Conservation (phyloP, 73 alveolate genomes). For the Paramecium sexaurelia region DNA sequence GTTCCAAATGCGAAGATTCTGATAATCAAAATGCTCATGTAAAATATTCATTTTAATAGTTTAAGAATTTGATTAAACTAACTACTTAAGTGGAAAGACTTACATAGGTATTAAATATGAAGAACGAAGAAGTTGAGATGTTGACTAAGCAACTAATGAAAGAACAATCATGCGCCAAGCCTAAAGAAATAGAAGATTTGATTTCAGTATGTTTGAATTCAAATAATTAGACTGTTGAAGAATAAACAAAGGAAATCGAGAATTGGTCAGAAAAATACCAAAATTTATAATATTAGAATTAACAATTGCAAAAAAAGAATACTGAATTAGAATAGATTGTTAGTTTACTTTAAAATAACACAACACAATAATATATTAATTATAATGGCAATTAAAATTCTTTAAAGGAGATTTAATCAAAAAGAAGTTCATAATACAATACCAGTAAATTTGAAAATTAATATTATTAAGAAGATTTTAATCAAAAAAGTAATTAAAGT, state of each 20-base stretch:
- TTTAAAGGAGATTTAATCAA: background rate
- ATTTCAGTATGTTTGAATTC: background rate
- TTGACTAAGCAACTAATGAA: background rate
- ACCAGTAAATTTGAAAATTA: background rate
- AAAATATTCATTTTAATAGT: background rate
- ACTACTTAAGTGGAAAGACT: background rate
- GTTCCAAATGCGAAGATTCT: background rate
- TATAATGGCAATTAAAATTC: background rate
- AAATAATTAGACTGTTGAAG: background rate
- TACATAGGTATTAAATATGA: background rate
- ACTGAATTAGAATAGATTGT: background rate
- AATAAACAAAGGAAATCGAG: background rate
- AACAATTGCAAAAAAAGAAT: background rate
- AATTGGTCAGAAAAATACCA: conserved; percentile 2
- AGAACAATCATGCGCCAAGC: background rate
- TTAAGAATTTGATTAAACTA: background rate
- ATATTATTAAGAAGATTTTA: background rate
- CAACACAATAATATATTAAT: background rate
- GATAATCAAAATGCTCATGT: background rate
- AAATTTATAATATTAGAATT: background rate
- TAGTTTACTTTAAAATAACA: background rate
- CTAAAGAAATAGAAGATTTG: background rate
- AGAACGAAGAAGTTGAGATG: background rate
- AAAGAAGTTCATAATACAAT: background rate
- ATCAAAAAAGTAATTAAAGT: background rate